Evolutionary conservation across 2,329 filamentous ascomycete species (phyloP).

Genomic region (Botrytis tulipae): DNA sequence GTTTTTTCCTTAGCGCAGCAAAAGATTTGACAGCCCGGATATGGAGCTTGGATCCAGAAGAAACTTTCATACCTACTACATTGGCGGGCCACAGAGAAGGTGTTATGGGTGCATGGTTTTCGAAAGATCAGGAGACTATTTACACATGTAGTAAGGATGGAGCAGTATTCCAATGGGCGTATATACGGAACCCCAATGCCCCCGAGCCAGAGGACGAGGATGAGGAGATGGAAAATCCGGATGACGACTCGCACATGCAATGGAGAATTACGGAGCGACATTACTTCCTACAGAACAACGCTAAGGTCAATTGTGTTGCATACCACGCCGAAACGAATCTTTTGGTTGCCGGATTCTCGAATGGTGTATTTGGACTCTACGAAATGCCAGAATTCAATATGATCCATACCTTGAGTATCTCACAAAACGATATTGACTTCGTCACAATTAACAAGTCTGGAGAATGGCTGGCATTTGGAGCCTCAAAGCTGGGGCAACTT

Average conservation of each 20-base stretch:
- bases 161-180: slow-evolving; percentile 93
- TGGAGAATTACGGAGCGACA: slow-evolving; percentile 92
- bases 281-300: slow-evolving; percentile 90
- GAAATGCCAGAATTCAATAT: slow-evolving; percentile 95
- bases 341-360: slow-evolving; percentile 95
- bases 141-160: slow-evolving; percentile 97
- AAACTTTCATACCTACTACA: slow-evolving; percentile 85
- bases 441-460: slow-evolving; percentile 92
- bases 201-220: slow-evolving; percentile 45
- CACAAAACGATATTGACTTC: slow-evolving; percentile 93
- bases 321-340: slow-evolving; percentile 85
- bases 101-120: slow-evolving; percentile 96
- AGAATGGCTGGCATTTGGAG: slow-evolving; percentile 96
- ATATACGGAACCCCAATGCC: slow-evolving; percentile 60
- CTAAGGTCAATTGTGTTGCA: slow-evolving; percentile 83
- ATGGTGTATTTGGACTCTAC: slow-evolving; percentile 89
- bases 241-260: slow-evolving; percentile 65
- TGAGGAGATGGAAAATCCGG: slow-evolving; percentile 59
- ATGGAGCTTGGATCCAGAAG: slow-evolving; percentile 88
- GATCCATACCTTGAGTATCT: slow-evolving; percentile 91
- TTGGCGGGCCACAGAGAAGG: slow-evolving; percentile 87
- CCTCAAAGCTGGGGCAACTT: slow-evolving; percentile 92
- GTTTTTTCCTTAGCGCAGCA: slow-evolving; percentile 89
- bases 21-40: slow-evolving; percentile 91
- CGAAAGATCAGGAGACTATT: slow-evolving; percentile 88